Evolutionary conservation across 208 protist species (phyloP).

Genomic region (Leishmania arabica): DNA sequence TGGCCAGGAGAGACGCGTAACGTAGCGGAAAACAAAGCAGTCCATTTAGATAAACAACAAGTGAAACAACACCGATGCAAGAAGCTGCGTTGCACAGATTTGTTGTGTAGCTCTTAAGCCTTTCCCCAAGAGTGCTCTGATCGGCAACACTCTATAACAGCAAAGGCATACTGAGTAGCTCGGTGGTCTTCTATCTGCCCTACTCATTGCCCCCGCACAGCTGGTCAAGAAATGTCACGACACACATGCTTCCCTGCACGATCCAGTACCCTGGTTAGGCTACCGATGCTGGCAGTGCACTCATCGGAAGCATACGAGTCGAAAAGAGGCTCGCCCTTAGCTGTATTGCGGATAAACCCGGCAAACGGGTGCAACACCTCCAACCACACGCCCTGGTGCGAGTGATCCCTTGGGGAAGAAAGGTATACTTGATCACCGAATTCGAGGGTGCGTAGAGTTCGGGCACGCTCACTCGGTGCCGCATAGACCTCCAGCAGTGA

Average conservation of each 20-base stretch:
- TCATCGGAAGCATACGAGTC: not conserved
- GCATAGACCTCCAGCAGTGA: conserved; percentile 35
- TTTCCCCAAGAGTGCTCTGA: not conserved
- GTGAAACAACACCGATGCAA: not conserved
- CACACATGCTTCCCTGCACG: not conserved
- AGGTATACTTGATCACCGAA: conserved; percentile 49
- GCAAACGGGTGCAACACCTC: conserved; percentile 46
- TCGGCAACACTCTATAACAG: not conserved
- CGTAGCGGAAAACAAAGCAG: conserved; percentile 7
- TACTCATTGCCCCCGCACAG: not conserved
- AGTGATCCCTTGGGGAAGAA: not conserved
- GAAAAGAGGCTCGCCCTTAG: not conserved
- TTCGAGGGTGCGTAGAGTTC: conserved; percentile 18
- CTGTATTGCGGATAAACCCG: conserved; percentile 25
- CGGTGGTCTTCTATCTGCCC: not conserved
- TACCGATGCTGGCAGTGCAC: not conserved
- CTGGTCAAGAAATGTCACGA: not conserved
- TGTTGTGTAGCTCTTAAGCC: not conserved
- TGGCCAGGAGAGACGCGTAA: not conserved
- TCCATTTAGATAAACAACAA: conserved; percentile 13
- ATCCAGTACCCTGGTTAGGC: not conserved
- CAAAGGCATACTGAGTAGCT: not conserved
- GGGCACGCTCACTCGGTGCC: conserved; percentile 25
- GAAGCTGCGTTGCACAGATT: not conserved
- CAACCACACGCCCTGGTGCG: conserved; percentile 27